A percentile compares a stretch with the other conserved stretches of the same genome.
Conservation (phyloP, 768 basidiomycete genomes). For the Mycena filopes region DNA sequence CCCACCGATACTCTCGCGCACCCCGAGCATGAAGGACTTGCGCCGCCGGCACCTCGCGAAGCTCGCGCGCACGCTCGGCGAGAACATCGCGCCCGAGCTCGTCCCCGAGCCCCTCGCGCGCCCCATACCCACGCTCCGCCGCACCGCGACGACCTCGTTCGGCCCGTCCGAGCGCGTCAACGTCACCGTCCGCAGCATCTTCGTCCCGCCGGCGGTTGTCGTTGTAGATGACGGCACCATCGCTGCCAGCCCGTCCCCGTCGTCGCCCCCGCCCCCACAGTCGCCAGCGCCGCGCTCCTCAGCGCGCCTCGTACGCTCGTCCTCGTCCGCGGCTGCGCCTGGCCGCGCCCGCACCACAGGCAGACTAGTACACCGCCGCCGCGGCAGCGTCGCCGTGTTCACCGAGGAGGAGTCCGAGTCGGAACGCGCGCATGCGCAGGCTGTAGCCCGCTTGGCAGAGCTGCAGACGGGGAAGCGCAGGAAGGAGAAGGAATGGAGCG, state of each 20-base stretch:
- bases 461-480: constrained; percentile 14
- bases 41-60: constrained; percentile 28
- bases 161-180: neutral
- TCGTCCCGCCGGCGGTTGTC: too few species aligned
- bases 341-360: neutral
- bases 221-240: too few species aligned
- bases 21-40: neutral
- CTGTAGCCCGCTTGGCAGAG: too few species aligned
- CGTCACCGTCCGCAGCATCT: too few species aligned
- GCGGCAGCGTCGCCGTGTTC: neutral
- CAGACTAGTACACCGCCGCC: neutral
- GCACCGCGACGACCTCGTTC: neutral
- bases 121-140: neutral
- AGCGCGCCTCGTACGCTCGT: constrained; percentile 11
- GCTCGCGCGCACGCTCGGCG: constrained; percentile 24
- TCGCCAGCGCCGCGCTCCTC: neutral
- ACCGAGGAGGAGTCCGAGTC: too few species aligned
- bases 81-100: constrained; percentile 29
- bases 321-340: constrained; percentile 4
- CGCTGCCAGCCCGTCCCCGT: neutral
- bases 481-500: constrained; percentile 30
- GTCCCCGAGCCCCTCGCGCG: neutral
- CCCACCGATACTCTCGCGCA: neutral
- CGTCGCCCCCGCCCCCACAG: neutral
- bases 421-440: too few species aligned